Evolutionary conservation across 331 rosid genomes (phyloP).

Genomic region (Ulmus americana): DNA sequence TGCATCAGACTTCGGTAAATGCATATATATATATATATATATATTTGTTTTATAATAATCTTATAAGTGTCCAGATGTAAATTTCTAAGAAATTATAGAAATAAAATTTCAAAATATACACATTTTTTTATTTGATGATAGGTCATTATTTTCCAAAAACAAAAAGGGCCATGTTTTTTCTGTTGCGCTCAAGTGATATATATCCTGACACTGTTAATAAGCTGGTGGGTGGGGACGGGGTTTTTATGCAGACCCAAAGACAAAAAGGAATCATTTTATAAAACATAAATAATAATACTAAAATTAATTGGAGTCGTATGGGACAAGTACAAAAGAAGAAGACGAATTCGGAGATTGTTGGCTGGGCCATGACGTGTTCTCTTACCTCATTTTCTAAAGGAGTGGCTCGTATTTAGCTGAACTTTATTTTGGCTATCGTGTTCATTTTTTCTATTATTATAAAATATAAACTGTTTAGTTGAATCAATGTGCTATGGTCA

Average conservation of each 20-base stretch:
- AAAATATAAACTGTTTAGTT: not conserved
- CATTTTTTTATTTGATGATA: too few relatives aligned
- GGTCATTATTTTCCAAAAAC: not conserved
- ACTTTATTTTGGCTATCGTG: not conserved
- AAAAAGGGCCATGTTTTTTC: not conserved
- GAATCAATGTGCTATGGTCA: too few relatives aligned
- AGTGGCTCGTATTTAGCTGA: not conserved
- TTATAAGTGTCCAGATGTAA: too few relatives aligned
- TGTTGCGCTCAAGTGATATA: not conserved
- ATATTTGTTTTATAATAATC: too few relatives aligned
- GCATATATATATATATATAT: too few relatives aligned
- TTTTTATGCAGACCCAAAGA: constrained; percentile 1
- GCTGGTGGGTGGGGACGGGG: not conserved
- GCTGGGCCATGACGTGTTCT: constrained; percentile 8
- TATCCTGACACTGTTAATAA: constrained; percentile 5
- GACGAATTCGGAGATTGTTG: not conserved
- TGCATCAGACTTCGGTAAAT: too few relatives aligned
- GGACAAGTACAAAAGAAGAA: not conserved
- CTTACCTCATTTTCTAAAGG: constrained; percentile 14
- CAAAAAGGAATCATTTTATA: not conserved
- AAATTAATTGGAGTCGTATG: not conserved
- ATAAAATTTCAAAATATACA: too few relatives aligned
- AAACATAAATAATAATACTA: not conserved
- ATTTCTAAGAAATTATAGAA: too few relatives aligned
- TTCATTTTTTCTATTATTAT: too few relatives aligned